Evolutionary conservation across 1,284 basidiomycete species (phyloP), one percentile per base, ranked within the genome.

Genomic region (Pyrrhoderma noxium): DNA sequence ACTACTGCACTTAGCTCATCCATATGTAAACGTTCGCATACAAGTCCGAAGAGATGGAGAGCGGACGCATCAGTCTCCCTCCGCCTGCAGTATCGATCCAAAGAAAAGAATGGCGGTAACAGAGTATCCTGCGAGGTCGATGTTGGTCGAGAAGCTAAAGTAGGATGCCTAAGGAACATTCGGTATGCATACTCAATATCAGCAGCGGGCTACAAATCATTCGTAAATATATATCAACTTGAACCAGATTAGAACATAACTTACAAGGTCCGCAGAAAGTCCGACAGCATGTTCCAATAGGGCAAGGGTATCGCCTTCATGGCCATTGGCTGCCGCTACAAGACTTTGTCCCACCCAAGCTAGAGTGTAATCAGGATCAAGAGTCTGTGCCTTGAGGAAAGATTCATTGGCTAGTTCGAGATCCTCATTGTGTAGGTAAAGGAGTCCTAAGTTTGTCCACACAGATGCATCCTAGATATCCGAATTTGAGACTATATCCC

Each of bases 291-390:
- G 93, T 55, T 88, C 86, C 45, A 94, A 82, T 45, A 98, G 67
- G 7, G 82, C 75, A 16, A 73, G 71, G 0, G 89, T 83, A 51
- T 90, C 83, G 13, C 67, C 63, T 7, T 75, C 63, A 56, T 89
- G 80, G 0, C 79, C 81, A 53, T 86, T 82, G 39, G 70, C 66
- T 13, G 76, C 75, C 14, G 93, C 92, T 18, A 97, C 74, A 38
- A 96, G 67, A 3, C 85, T 93, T 64, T 95, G 93, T 0, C 94
- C 96, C 13, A 96, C 76, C 96, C 96, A 99, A n/a, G 93, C 85
- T 23, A 83, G 65, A 0, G 87, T 77, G 67, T 85, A 88, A 61
- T 98, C 95, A 2, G 96, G 92, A 69, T 98, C 93, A 18, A 94
- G 73, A 9, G 85, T 85, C 64, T 98, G 95, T 13, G 94, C 90